Conservation (phyloP, 2,329 filamentous ascomycete genomes). For the Ascochyta lentis region DNA sequence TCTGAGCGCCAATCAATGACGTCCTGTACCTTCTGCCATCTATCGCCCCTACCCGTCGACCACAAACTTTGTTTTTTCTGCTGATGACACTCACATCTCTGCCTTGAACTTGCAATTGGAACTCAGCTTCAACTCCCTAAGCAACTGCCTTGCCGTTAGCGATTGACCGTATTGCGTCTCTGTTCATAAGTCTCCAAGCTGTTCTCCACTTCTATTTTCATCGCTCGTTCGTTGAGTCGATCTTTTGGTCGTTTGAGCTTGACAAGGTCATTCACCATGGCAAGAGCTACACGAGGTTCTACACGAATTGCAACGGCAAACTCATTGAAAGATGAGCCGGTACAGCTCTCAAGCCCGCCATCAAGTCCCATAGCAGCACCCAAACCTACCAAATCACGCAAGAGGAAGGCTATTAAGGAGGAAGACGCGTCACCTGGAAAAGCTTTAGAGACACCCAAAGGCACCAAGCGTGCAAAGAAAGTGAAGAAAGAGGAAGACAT, state of each 20-base stretch:
- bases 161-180: neutral
- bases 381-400: conserved; percentile 32
- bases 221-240: conserved; percentile 6
- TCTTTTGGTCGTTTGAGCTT: conserved; percentile 2
- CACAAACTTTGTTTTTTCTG: conserved; percentile 1
- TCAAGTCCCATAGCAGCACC: conserved; percentile 51
- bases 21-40: conserved; percentile 33
- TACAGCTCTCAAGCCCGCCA: conserved; percentile 54
- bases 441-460: conserved; percentile 25
- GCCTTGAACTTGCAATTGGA: neutral
- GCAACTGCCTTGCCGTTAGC: neutral
- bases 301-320: conserved; percentile 19
- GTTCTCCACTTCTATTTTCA: conserved; percentile 10
- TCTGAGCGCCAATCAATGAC: conserved; percentile 44
- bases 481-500: conserved; percentile 47
- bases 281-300: conserved; percentile 42
- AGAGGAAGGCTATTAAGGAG: conserved; percentile 36
- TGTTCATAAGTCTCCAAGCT: conserved; percentile 18
- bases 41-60: conserved; percentile 20
- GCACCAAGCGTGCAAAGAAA: conserved; percentile 48
- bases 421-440: conserved; percentile 19
- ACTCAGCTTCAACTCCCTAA: neutral
- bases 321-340: conserved; percentile 29
- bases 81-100: conserved; percentile 3
- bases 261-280: conserved; percentile 31